Conservation (phyloP, 805 yeast genomes). For the Monosporozyma solicola region DNA sequence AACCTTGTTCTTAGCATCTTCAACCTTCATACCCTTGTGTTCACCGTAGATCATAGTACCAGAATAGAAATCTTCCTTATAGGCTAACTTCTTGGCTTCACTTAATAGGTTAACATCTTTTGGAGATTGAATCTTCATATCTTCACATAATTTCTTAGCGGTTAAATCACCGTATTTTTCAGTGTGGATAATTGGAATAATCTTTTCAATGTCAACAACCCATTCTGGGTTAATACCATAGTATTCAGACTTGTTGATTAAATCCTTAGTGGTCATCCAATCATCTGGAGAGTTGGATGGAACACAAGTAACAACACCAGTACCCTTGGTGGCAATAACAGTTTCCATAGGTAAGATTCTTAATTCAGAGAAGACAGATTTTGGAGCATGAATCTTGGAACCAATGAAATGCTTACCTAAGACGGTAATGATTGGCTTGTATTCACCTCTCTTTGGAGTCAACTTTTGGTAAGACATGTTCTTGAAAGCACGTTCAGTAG, state of each 20-base stretch:
- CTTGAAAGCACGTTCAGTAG: conserved; percentile 92
- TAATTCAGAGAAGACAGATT: conserved; percentile 57
- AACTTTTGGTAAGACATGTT: conserved; percentile 94
- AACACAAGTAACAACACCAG: conserved; percentile 98
- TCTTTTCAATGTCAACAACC: conserved; percentile 62
- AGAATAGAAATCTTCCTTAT: conserved; percentile 92
- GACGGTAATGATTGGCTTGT: conserved; percentile 48
- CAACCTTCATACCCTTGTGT: conserved; percentile 84
- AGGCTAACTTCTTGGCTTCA: conserved; percentile 87
- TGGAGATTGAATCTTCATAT: conserved; percentile 88
- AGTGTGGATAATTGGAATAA: conserved; percentile 67
- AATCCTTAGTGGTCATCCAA: conserved; percentile 75
- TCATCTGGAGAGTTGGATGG: conserved; percentile 99
- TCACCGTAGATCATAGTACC: conserved; percentile 76
- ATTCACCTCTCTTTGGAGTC: conserved; percentile 81
- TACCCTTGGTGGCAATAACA: conserved; percentile 89
- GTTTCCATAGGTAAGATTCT: conserved; percentile 97
- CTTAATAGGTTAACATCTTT: conserved; percentile 83
- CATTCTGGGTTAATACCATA: conserved; percentile 79
- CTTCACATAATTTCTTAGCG: conserved; percentile 77
- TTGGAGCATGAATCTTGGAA: conserved; percentile 77
- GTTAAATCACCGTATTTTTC: conserved; percentile 80
- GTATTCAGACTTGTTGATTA: conserved; percentile 82
- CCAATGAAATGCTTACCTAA: conserved; percentile 75
- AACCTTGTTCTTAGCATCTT: conserved; percentile 80